These are phyloP conservation scores for Camellia japonica DNA, from an alignment of 148 eudicot species.

Conservation along the genomic window DNA sequence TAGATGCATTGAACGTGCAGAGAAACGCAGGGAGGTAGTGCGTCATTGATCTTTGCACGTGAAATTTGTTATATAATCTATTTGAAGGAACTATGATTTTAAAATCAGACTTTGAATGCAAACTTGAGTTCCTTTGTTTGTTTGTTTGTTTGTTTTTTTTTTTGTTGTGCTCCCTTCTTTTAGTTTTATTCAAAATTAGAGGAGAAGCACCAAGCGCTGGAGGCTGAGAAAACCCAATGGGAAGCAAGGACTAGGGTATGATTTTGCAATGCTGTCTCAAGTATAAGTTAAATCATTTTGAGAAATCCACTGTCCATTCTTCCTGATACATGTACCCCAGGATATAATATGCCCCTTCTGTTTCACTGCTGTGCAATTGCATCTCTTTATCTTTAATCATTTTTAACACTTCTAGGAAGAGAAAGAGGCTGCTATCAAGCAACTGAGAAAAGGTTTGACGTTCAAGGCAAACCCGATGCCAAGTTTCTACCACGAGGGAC, in stretches of 20 bases:
- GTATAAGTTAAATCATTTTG: neutral
- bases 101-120: neutral
- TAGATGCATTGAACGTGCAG: constrained; percentile 73
- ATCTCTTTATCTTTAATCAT: constrained; percentile 10
- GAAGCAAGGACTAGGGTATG: constrained; percentile 82
- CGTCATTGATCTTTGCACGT: constrained; percentile 12
- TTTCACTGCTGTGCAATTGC: too few relatives aligned
- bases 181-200: constrained; percentile 73
- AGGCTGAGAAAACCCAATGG: constrained; percentile 71
- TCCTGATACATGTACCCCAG: neutral
- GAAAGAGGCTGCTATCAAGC: constrained; percentile 68
- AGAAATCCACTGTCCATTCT: neutral
- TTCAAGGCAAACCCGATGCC: constrained; percentile 89
- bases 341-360: neutral
- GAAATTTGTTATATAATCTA: neutral
- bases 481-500: constrained; percentile 84
- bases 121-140: neutral
- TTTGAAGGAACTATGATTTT: neutral
- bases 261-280: constrained; percentile 10
- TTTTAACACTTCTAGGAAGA: constrained; percentile 54
- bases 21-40: constrained; percentile 84
- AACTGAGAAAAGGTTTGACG: constrained; percentile 56
- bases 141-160: too few relatives aligned
- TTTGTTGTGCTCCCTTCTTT: constrained; percentile 5
- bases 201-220: constrained; percentile 87